These are phyloP conservation scores for Onygenales sp. DNA, from an alignment of 2,329 filamentous ascomycete species.

Conservation along the genomic window DNA sequence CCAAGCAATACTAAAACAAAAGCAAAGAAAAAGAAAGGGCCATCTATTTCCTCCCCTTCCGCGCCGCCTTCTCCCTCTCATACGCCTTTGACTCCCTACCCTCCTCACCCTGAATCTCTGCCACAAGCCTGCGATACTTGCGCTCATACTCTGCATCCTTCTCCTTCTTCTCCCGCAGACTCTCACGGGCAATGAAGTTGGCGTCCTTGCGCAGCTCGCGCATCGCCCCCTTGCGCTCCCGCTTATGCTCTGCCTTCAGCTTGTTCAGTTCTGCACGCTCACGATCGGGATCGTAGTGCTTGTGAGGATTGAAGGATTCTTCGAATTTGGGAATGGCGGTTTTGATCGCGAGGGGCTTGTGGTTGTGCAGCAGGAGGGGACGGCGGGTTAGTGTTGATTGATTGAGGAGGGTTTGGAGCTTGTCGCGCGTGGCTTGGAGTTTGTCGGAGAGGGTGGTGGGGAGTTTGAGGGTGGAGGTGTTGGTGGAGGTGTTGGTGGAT, in stretches of 20 bases:
- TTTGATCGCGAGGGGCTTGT: constrained; percentile 80
- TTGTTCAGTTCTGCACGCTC: constrained; percentile 79
- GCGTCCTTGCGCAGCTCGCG: constrained; percentile 92
- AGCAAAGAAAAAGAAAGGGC: background rate
- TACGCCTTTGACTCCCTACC: constrained; percentile 79
- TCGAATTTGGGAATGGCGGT: constrained; percentile 89
- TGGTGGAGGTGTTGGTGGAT: constrained; percentile 38
- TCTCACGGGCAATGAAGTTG: constrained; percentile 85
- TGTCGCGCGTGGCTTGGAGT: constrained; percentile 22
- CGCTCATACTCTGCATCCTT: constrained; percentile 89
- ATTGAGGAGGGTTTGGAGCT: constrained; percentile 37
- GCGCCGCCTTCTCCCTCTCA: constrained; percentile 70
- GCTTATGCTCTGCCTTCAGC: constrained; percentile 83
- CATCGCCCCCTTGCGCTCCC: constrained; percentile 89
- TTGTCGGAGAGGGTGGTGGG: constrained; percentile 27
- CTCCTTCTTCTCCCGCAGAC: constrained; percentile 84
- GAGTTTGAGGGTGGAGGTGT: constrained; percentile 31
- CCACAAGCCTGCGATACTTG: constrained; percentile 85
- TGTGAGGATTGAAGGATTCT: constrained; percentile 84
- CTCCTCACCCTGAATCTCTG: constrained; percentile 93
- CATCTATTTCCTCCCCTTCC: constrained; percentile 53
- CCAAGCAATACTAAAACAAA: background rate
- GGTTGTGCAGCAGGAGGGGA: constrained; percentile 79
- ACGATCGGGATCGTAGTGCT: constrained; percentile 93
- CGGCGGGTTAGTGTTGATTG: constrained; percentile 59